These are phyloP conservation scores for Hypoxylon sp. DNA, from an alignment of 2,329 filamentous ascomycete species.

Conservation along the genomic window DNA sequence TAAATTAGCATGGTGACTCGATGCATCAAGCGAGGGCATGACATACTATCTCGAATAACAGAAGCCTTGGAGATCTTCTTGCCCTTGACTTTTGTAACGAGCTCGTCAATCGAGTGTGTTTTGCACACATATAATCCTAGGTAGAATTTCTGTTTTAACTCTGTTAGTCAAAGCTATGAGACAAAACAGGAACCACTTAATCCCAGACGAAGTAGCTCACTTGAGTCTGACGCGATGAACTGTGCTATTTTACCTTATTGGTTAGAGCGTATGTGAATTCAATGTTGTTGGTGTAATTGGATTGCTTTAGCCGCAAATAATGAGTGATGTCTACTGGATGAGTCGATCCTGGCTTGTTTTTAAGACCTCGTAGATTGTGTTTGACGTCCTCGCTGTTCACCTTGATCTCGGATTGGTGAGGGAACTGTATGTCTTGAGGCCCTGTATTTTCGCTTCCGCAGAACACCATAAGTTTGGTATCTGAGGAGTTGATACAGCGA, in stretches of 20 bases:
- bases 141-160: conserved; percentile 74
- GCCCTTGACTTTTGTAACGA: conserved; percentile 76
- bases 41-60: conserved; percentile 86
- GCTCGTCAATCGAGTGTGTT: conserved; percentile 76
- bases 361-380: conserved; percentile 92
- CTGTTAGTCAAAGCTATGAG: conserved; percentile 40
- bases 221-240: conserved; percentile 45
- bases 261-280: conserved; percentile 94
- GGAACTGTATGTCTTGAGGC: conserved; percentile 86
- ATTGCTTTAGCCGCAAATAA: conserved; percentile 76
- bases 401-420: conserved; percentile 91
- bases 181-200: conserved; percentile 39
- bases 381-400: conserved; percentile 91
- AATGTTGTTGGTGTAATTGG: conserved; percentile 80
- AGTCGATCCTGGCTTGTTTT: conserved; percentile 96
- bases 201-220: conserved; percentile 49
- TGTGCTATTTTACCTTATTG: conserved; percentile 75
- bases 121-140: conserved; percentile 83
- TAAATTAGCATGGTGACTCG: conserved; percentile 43
- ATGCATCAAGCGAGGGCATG: neutral
- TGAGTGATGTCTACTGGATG: conserved; percentile 92
- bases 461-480: conserved; percentile 83
- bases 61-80: conserved; percentile 83
- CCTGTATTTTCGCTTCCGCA: conserved; percentile 77
- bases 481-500: conserved; percentile 71